phyloP scores from a whole-genome alignment of 106 monocot species.

The Platanthera zijinensis region DNA sequence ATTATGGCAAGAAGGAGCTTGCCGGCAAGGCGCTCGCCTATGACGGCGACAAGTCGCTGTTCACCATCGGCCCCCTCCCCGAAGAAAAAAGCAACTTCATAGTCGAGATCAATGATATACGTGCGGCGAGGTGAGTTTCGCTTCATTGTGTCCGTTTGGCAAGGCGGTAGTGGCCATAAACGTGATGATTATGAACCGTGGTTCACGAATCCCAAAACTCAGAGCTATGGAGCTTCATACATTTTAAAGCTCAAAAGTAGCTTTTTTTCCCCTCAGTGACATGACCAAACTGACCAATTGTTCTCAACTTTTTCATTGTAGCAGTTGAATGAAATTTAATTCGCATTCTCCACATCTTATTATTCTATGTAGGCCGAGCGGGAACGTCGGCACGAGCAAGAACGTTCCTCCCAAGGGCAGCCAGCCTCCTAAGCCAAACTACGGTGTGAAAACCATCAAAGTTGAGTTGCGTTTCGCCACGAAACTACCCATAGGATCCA shows the following conservation, averaged over 20 bases:
- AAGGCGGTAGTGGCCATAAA: too few species aligned
- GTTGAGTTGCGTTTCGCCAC: constrained; percentile 67
- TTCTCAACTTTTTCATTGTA: neutral
- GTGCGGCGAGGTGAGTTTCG: constrained; percentile 35
- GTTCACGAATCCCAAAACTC: too few species aligned
- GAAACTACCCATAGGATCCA: constrained; percentile 65
- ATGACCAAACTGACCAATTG: too few species aligned
- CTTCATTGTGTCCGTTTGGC: neutral
- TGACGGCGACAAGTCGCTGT: constrained; percentile 81
- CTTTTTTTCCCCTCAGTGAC: too few species aligned
- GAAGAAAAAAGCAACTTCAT: constrained; percentile 59
- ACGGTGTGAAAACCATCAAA: constrained; percentile 54
- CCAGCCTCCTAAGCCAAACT: constrained; percentile 42
- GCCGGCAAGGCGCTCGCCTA: constrained; percentile 78
- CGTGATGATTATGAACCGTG: too few species aligned
- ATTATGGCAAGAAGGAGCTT: constrained; percentile 38
- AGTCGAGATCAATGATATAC: constrained; percentile 54
- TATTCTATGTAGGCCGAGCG: too few species aligned
- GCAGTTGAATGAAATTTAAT: neutral
- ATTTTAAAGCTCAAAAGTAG: too few species aligned
- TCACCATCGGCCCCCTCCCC: constrained; percentile 72
- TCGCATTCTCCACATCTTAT: neutral
- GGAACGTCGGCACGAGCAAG: constrained; percentile 37
- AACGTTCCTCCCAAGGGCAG: constrained; percentile 36
- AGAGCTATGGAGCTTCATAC: too few species aligned